Evolutionary conservation across 2,329 filamentous ascomycete species (phyloP), one percentile per base, ranked within the genome.

Genomic region (Cladophialophora yegresii): DNA sequence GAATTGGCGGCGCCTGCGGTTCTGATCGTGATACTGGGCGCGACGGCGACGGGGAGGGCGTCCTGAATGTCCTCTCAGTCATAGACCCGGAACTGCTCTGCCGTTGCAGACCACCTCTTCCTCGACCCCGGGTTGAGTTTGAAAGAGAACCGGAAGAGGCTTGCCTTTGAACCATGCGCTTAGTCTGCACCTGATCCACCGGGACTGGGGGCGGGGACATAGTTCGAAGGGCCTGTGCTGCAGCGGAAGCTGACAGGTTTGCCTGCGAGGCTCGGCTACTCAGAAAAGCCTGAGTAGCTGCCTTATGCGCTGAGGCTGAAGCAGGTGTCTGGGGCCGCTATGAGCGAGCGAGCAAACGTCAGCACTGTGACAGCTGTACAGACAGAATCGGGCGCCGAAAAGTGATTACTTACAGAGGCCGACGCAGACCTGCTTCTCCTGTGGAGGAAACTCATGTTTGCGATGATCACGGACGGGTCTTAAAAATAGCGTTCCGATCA

Each of bases 61-160:
- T 89, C 70, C 93, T 87, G 76, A 97, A 96, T 0, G 92, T 93
- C 63, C 93, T 86, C 75, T 93, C 90, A 32, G 86, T 89, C 93
- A 98, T 96, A 56, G 92, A 96, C 23, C 87, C 84, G 30, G 85
- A 85, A 77, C 93, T 96, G 61, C 82, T 84, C 43, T 84, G 82
- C 72, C 91, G 83, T 67, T 88, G 83, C 66, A 93, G 79, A 58
- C 80, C 75, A 67, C 75, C 74, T 70, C 69, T 76, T 62, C 78
- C 63, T 64, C 70, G 57, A 49, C 70, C 70, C 49, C 70, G 61
- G 55, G 59, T 64, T 43, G 68, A 65, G 20, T 58, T 54, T 50
- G 61, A 67, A 20, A 66, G 54, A 30, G 60, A 58, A 33, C 67
- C 76, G 64, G 78, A 73, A 53, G 77, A 71, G 45, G 79, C 77